phyloP scores from a whole-genome alignment of 192 early-diverging fungal species.

The Umbelopsis vinacea region DNA sequence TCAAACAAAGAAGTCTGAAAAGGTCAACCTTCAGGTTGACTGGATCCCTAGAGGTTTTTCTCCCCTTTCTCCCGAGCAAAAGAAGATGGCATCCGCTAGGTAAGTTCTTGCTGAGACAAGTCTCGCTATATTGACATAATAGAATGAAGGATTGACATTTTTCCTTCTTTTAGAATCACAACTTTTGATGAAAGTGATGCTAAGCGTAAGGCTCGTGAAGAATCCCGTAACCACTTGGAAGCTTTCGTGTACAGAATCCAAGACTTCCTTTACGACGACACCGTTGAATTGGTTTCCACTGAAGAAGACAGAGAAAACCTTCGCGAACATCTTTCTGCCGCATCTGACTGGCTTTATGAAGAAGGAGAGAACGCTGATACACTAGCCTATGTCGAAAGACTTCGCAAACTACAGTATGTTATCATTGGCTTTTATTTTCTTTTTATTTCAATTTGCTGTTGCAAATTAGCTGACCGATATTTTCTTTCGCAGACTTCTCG shows the following conservation, averaged over 20 bases:
- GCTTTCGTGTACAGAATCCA: constrained; percentile 86
- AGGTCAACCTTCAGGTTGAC: constrained; percentile 29
- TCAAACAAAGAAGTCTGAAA: constrained; percentile 21
- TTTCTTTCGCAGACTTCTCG: constrained; percentile 39
- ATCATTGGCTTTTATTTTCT: background rate
- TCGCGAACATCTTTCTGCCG: constrained; percentile 53
- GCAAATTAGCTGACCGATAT: background rate
- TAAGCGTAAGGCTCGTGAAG: constrained; percentile 71
- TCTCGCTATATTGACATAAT: no score
- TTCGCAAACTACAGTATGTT: constrained; percentile 50
- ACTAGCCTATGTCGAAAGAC: constrained; percentile 54
- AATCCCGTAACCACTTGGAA: constrained; percentile 88
- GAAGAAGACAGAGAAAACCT: constrained; percentile 73
- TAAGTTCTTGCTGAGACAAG: constrained; percentile 33
- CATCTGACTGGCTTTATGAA: constrained; percentile 88
- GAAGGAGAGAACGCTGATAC: constrained; percentile 78
- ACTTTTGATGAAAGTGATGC: constrained; percentile 77
- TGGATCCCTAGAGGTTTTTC: constrained; percentile 29
- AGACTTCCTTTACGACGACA: constrained; percentile 82
- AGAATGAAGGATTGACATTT: no score
- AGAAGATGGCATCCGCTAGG: constrained; percentile 38
- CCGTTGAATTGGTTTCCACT: constrained; percentile 67
- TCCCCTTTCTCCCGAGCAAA: constrained; percentile 27
- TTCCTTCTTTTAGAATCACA: constrained; percentile 32
- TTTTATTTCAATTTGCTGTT: background rate